phyloP scores from a whole-genome alignment of 495 filamentous ascomycete species.

The Xylaria intraflava region DNA sequence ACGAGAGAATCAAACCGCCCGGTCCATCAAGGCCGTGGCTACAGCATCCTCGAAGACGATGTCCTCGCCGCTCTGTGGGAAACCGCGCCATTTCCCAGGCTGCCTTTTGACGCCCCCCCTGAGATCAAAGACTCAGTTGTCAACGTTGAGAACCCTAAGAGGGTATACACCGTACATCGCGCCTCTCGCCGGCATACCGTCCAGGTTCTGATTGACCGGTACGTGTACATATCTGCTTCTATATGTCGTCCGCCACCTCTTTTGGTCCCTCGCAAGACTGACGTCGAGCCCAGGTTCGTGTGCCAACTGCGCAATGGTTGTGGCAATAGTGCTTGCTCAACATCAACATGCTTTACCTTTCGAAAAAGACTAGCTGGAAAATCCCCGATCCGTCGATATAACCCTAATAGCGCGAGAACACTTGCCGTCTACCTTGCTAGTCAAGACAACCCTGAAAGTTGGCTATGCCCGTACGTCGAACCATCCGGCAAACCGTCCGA shows the following conservation, averaged over 20 bases:
- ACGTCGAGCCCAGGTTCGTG: slow-evolving; percentile 57
- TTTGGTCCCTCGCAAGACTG: slow-evolving; percentile 5
- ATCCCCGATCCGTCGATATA: slow-evolving; percentile 66
- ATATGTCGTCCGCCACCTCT: not conserved
- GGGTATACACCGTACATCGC: slow-evolving; percentile 45
- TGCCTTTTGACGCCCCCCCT: slow-evolving; percentile 46
- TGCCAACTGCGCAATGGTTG: slow-evolving; percentile 81
- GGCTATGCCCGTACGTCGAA: slow-evolving; percentile 57
- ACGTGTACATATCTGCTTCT: slow-evolving; percentile 13
- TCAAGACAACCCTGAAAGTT: slow-evolving; percentile 67
- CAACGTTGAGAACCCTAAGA: slow-evolving; percentile 46
- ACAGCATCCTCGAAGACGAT: slow-evolving; percentile 17
- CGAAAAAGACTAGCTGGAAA: slow-evolving; percentile 57
- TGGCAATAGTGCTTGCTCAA: slow-evolving; percentile 59
- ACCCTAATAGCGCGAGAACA: slow-evolving; percentile 62
- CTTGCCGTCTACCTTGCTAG: slow-evolving; percentile 73
- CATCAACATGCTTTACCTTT: slow-evolving; percentile 73
- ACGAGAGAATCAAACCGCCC: slow-evolving; percentile 43
- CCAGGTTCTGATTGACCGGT: slow-evolving; percentile 50
- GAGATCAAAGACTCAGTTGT: slow-evolving; percentile 45
- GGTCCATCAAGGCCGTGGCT: slow-evolving; percentile 28
- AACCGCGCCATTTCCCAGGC: slow-evolving; percentile 42
- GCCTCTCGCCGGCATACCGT: slow-evolving; percentile 48
- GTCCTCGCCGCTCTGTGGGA: slow-evolving; percentile 46
- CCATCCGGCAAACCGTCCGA: slow-evolving; percentile 33